Percentiles rank a stretch among this genome's conserved stretches.
Conservation (phyloP, 2,329 filamentous ascomycete genomes). For the Claviceps fusiformis region DNA sequence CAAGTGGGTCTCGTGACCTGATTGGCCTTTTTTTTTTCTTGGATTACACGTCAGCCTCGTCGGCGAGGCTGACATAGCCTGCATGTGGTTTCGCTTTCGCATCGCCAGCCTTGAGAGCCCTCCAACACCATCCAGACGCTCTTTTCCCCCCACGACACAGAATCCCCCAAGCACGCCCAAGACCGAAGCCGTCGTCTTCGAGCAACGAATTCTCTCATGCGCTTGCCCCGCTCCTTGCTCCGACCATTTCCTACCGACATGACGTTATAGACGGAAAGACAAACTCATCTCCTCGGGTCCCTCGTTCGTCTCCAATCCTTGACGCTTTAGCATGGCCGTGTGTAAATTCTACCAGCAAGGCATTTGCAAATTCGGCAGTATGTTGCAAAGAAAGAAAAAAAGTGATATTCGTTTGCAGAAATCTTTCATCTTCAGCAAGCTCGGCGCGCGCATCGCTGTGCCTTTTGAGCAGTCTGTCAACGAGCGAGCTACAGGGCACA, state of each 20-base stretch:
- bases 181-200: not conserved
- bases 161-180: not conserved
- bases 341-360: constrained; percentile 39
- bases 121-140: too few relatives aligned
- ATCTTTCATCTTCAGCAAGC: not conserved
- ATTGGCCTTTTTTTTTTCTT: too few relatives aligned
- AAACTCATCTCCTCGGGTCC: not conserved
- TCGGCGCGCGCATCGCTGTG: not conserved
- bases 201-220: not conserved
- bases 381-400: not conserved
- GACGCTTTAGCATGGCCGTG: constrained; percentile 21
- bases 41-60: too few relatives aligned
- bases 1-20: too few relatives aligned
- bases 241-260: not conserved
- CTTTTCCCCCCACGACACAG: too few relatives aligned
- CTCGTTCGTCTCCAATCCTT: constrained; percentile 1
- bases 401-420: not conserved
- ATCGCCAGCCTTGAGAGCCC: too few relatives aligned
- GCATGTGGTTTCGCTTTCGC: too few relatives aligned
- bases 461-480: not conserved
- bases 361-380: constrained; percentile 36
- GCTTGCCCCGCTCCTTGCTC: not conserved
- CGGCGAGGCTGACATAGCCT: too few relatives aligned
- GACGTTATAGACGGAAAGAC: constrained; percentile 2
- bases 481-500: not conserved